These are phyloP conservation scores for Mollisiaceae sp. DNA, from an alignment of 2,329 filamentous ascomycete species.

Conservation along the genomic window DNA sequence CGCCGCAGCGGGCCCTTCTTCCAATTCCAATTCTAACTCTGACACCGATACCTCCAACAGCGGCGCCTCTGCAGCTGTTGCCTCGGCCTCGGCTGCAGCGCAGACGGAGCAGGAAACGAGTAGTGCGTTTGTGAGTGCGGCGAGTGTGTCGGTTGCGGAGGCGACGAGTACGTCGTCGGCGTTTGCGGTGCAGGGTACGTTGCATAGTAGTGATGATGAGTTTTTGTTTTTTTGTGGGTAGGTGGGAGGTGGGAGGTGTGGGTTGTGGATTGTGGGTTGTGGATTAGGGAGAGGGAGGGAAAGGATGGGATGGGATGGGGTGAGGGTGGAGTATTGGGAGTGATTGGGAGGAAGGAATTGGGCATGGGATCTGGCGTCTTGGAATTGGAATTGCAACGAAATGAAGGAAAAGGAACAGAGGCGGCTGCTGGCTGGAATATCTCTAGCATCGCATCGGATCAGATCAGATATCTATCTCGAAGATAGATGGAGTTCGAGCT, in stretches of 20 bases:
- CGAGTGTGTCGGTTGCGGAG: background rate
- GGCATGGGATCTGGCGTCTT: background rate
- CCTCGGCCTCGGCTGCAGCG: slow-evolving; percentile 1
- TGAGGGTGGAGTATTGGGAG: background rate
- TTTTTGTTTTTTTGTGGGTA: slow-evolving; percentile 27
- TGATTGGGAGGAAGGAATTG: background rate
- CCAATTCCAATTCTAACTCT: background rate
- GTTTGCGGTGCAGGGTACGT: slow-evolving; percentile 15
- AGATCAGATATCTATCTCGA: slow-evolving; percentile 21
- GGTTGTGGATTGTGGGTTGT: too few relatives aligned
- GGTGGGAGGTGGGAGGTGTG: background rate
- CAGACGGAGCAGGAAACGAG: background rate
- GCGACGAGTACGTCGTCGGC: background rate
- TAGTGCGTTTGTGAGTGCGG: background rate
- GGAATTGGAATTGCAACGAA: background rate
- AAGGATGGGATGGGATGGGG: background rate
- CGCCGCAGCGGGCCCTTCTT: background rate
- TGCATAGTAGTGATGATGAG: slow-evolving; percentile 25
- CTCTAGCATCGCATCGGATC: background rate
- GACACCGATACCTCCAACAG: background rate
- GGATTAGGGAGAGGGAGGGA: background rate
- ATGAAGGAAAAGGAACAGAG: background rate
- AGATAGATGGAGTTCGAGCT: too few relatives aligned
- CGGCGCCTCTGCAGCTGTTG: background rate
- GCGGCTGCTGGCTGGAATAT: background rate